A percentile compares a stretch with the other conserved stretches of the same genome.
Evolutionary conservation across 768 basidiomycete species (phyloP).

Genomic region (Tylopilus felleus): DNA sequence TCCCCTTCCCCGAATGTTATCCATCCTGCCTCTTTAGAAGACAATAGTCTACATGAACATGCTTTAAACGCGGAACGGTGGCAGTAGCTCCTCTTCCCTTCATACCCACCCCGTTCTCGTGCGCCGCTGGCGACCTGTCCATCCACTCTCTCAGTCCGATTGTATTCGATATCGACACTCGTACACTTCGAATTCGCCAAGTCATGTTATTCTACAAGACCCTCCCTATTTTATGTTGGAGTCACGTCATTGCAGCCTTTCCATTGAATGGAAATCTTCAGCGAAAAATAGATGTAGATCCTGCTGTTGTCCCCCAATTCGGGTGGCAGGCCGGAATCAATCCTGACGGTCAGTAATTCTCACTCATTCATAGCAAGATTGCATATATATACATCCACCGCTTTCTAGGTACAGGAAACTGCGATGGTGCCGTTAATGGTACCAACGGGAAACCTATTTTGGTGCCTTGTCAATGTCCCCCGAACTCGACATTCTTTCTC

Average conservation of each 20-base stretch:
- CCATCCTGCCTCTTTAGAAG: constrained; percentile 9
- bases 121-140: constrained; percentile 21
- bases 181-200: neutral
- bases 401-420: constrained; percentile 55
- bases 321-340: constrained; percentile 55
- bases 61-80: neutral
- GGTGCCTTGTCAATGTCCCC: constrained; percentile 66
- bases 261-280: constrained; percentile 14
- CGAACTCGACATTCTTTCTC: constrained; percentile 50
- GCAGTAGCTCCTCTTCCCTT: neutral
- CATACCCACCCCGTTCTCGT: constrained; percentile 5
- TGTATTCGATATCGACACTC: neutral
- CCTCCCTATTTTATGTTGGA: constrained; percentile 11
- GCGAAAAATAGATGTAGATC: constrained; percentile 46
- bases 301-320: constrained; percentile 57
- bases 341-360: constrained; percentile 49
- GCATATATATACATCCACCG: neutral
- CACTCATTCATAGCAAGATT: neutral
- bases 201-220: constrained; percentile 15
- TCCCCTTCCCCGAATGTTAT: neutral
- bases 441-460: constrained; percentile 53
- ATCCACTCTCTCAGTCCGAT: constrained; percentile 1
- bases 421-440: constrained; percentile 60
- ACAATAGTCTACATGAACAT: constrained; percentile 8
- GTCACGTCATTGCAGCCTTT: constrained; percentile 5